Evolutionary conservation across 2,329 filamentous ascomycete species (phyloP), one percentile per base, ranked within the genome.

Genomic region (Trichoderma citrinoviride): DNA sequence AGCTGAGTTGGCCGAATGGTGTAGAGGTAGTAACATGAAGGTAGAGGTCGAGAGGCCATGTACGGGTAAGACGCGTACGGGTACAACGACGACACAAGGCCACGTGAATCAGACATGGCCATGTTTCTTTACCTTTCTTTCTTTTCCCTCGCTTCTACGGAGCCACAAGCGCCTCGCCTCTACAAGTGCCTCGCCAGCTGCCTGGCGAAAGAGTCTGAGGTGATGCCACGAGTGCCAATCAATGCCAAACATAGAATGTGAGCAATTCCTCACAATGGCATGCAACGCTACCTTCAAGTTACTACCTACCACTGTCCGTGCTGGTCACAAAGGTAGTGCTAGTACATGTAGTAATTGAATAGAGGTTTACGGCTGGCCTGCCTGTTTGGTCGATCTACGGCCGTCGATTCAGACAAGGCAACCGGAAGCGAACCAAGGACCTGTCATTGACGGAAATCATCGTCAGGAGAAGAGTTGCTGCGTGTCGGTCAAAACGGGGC

Each of bases 21-120:
- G 49, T 52, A 19, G 47, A 50, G 25, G 19, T 12, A n/a, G n/a
- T n/a, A n/a, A n/a, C n/a, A n/a, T n/a, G n/a, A 46, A 27, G 23
- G 15, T 25, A 33, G 29, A 7, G n/a, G n/a, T n/a, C n/a, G n/a
- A 40, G 7, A 23, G 10, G 29, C 27, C 27, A 27, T 50, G 46
- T 7, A 43, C 46, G 41, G 27, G 37, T 23, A 61, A 47, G n/a
- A 52, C 50, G 37, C 33, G 58, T 57, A 23, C 41, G 46, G 33
- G 55, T 46, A 19, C n/a, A 7, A n/a, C 19, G 19, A 21, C n/a
- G n/a, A 46, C 19, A 46, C 10, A 37, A 37, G 50, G 56, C 43
- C 50, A 37, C 60, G 56, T 60, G 56, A 60, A 60, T 17, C 44
- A 44, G 44, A 41, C 56, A 50, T n/a, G 25, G 12, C 5, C 21